Evolutionary conservation across 345 rosid genomes (phyloP), one percentile per base, ranked within the genome.

Genomic region (Anastatica hierochuntica): DNA sequence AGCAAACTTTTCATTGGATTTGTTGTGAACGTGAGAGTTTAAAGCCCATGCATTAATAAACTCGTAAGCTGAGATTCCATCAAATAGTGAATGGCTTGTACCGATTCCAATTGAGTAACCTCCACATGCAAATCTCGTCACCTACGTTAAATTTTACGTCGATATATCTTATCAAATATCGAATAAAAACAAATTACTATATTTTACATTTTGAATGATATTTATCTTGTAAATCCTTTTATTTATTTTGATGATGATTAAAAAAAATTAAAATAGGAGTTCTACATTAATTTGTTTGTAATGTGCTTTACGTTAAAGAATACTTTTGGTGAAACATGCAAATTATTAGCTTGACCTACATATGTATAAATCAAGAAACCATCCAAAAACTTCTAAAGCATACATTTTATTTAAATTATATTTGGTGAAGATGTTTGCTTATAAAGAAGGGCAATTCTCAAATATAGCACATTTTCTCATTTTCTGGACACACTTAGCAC

Each of bases 41-140:
- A 70, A 67, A 51, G 79, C 78, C 88, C 83, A 77, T 53, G 80
- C 75, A 13, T 39, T 52, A 24, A 79, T 74, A 56, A 76, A 79
- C 15, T 76, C 56, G 38, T 73, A 81, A 33, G 76, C 71, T 10
- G 85, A 72, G 53, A 76, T 80, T 64, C 88, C 85, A 51, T 81
- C 88, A 67, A 76, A 79, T 37, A 84, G 62, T 0, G 80, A 81
- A 56, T 84, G 85, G 76, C 80, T 79, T 10, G 76, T 62, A 35
- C 94, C 94, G 10, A 77, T 71, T 4, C 85, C 83, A 20, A 77
- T 66, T 11, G 87, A 78, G 47, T 72, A 80, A 12, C 87, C 77
- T 67, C 92, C 92, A 53, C 87, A 83, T 5, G 72, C 79, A 65
- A 84, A 84, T 70, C 24, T 60, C 5, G 94, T 84, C 67, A 77